Evolutionary conservation across 2,329 filamentous ascomycete species (phyloP).

Genomic region (Pseudocercospora crystallina): DNA sequence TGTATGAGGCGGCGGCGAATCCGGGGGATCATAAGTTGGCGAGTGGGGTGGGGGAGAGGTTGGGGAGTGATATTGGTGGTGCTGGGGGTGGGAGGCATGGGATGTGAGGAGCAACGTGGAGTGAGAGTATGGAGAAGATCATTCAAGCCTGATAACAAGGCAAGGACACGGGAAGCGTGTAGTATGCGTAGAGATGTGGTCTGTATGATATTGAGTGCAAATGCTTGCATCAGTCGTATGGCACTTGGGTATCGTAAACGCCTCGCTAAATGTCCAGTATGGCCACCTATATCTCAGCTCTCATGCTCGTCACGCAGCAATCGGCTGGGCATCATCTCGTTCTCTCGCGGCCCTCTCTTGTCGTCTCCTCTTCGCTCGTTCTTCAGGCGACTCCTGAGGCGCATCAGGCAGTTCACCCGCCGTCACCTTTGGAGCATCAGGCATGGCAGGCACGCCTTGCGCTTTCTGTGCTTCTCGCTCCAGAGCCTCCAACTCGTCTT

Average conservation of each 20-base stretch:
- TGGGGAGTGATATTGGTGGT: conserved; percentile 35
- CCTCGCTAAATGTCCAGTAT: conserved; percentile 1
- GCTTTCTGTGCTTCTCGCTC: conserved; percentile 59
- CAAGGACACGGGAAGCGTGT: no score
- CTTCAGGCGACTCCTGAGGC: conserved; percentile 29
- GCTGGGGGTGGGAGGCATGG: conserved; percentile 27
- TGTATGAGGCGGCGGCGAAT: conserved; percentile 94
- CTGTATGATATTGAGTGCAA: no score
- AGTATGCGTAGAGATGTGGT: no score
- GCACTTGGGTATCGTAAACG: conserved; percentile 11
- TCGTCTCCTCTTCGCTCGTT: conserved; percentile 30
- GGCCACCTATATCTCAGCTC: not conserved
- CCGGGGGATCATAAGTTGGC: conserved; percentile 74
- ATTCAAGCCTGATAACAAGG: no score
- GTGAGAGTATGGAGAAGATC: no score
- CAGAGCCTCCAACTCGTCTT: conserved; percentile 85
- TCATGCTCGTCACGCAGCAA: conserved; percentile 24
- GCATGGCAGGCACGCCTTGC: conserved; percentile 33
- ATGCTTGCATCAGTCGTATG: no score
- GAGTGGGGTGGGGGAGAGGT: conserved; percentile 36
- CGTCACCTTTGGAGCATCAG: conserved; percentile 39
- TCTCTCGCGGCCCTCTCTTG: conserved; percentile 26
- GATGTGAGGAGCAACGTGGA: conserved; percentile 7
- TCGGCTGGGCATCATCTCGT: conserved; percentile 18
- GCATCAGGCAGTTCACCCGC: conserved; percentile 33